Evolutionary conservation across 2,329 filamentous ascomycete genomes (phyloP).

Genomic region (Botryotinia convoluta): DNA sequence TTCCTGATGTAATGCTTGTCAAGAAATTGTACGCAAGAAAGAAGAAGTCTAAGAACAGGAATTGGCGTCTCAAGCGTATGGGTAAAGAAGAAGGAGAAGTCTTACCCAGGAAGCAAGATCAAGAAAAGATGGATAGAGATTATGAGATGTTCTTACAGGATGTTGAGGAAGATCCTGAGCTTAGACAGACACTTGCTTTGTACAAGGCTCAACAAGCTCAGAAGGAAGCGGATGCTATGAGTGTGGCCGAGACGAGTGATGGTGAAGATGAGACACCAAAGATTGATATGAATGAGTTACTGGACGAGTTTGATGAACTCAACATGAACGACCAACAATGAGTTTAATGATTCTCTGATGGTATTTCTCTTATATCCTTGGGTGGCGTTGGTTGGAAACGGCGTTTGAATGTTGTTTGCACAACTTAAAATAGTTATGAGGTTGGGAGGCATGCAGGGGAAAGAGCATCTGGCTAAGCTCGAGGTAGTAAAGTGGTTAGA

Average conservation of each 20-base stretch:
- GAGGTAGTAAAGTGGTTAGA: neutral
- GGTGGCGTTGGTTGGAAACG: conserved; percentile 15
- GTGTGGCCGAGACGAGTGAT: conserved; percentile 60
- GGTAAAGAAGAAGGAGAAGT: conserved; percentile 83
- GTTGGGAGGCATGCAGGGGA: neutral
- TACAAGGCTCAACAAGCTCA: conserved; percentile 63
- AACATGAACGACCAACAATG: conserved; percentile 48
- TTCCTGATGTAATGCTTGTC: conserved; percentile 91
- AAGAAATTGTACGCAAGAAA: conserved; percentile 94
- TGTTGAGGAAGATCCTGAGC: conserved; percentile 91
- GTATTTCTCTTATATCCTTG: conserved; percentile 18
- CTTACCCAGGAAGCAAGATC: conserved; percentile 80
- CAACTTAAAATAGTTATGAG: conserved; percentile 13
- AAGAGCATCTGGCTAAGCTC: neutral
- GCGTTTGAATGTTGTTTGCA: conserved; percentile 13
- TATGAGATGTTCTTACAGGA: conserved; percentile 97
- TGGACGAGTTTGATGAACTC: conserved; percentile 93
- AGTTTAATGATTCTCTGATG: conserved; percentile 14
- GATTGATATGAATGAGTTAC: conserved; percentile 75
- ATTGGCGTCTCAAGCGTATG: conserved; percentile 96
- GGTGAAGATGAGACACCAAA: conserved; percentile 64
- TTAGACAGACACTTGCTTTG: conserved; percentile 77
- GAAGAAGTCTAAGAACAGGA: conserved; percentile 77
- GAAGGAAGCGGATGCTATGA: conserved; percentile 62
- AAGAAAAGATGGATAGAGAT: conserved; percentile 84